Percentiles rank a stretch among this genome's conserved stretches.
These are phyloP conservation scores for Aspergillus sparsus DNA, from an alignment of 495 filamentous ascomycete genomes.

Conservation along the genomic window DNA sequence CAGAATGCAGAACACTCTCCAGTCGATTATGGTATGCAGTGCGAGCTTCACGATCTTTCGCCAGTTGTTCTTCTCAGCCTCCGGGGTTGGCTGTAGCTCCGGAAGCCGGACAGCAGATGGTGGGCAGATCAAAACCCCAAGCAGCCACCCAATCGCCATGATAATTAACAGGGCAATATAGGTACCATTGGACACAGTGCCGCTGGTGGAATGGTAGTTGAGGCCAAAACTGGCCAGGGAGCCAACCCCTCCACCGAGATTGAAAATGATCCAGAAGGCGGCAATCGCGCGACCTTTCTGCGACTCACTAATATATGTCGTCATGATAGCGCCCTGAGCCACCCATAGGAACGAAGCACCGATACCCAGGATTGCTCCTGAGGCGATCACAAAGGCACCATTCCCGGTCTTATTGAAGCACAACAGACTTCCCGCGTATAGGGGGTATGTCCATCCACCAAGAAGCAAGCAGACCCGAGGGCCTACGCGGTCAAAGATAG, in stretches of 20 bases:
- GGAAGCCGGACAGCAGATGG: constrained; percentile 50
- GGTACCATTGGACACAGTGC: constrained; percentile 45
- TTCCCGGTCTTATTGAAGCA: constrained; percentile 58
- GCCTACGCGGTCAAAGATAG: constrained; percentile 47
- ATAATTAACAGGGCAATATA: constrained; percentile 51
- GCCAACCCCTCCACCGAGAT: constrained; percentile 53
- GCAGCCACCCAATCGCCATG: constrained; percentile 42
- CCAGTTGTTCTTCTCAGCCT: background rate
- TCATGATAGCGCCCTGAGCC: constrained; percentile 59
- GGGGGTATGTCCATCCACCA: constrained; percentile 46
- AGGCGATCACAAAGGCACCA: constrained; percentile 70
- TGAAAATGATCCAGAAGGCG: constrained; percentile 58
- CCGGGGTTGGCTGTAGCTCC: constrained; percentile 15
- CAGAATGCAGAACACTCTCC: constrained; percentile 48
- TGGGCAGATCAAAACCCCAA: constrained; percentile 56
- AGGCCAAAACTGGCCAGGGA: constrained; percentile 51
- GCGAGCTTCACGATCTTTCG: background rate
- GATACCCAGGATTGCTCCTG: constrained; percentile 53
- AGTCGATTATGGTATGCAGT: constrained; percentile 31
- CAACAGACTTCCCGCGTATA: constrained; percentile 46
- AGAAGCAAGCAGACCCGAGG: constrained; percentile 42
- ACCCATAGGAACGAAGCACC: constrained; percentile 56
- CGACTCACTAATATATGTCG: constrained; percentile 50
- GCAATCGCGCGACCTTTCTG: constrained; percentile 54
- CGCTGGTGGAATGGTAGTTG: constrained; percentile 46